Conservation (phyloP, 2,329 filamentous ascomycete genomes). For the Arthroderma uncinatum region DNA sequence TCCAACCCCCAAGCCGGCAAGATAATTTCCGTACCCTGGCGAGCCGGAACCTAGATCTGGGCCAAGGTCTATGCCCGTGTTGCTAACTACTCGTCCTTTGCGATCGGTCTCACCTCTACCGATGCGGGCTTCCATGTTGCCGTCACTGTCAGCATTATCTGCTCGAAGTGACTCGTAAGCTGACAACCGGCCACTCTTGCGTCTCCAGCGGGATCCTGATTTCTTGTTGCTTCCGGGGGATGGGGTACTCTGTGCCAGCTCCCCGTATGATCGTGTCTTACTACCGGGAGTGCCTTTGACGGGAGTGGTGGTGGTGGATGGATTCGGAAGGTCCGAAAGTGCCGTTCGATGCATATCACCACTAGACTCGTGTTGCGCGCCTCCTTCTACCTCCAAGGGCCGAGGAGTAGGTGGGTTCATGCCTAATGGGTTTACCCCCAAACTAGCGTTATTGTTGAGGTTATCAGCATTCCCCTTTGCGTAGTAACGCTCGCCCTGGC, state of each 20-base stretch:
- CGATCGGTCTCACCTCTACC: constrained; percentile 25
- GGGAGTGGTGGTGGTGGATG: constrained; percentile 23
- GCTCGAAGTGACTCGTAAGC: constrained; percentile 28
- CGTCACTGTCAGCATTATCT: constrained; percentile 18
- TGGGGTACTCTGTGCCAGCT: constrained; percentile 21
- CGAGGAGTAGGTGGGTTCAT: constrained; percentile 39
- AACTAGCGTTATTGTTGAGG: constrained; percentile 20
- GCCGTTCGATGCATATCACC: constrained; percentile 21
- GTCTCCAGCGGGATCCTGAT: constrained; percentile 19
- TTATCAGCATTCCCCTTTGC: constrained; percentile 26
- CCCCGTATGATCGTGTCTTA: constrained; percentile 32
- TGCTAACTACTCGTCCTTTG: constrained; percentile 36
- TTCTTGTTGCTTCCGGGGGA: constrained; percentile 16
- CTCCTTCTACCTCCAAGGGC: constrained; percentile 19
- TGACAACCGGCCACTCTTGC: constrained; percentile 24
- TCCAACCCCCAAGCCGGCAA: constrained; percentile 35
- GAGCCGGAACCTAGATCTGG: constrained; percentile 22
- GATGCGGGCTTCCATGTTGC: constrained; percentile 15
- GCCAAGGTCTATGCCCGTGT: constrained; percentile 31
- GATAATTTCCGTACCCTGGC: constrained; percentile 32
- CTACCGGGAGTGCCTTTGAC: constrained; percentile 20
- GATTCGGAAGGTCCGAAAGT: constrained; percentile 16
- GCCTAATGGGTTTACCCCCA: constrained; percentile 33
- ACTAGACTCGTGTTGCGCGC: constrained; percentile 24
- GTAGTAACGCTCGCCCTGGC: constrained; percentile 25